Evolutionary conservation across 1,139 yeast genomes (phyloP), one percentile per base, ranked within the genome.

Genomic region (Arxiozyma telluris): DNA sequence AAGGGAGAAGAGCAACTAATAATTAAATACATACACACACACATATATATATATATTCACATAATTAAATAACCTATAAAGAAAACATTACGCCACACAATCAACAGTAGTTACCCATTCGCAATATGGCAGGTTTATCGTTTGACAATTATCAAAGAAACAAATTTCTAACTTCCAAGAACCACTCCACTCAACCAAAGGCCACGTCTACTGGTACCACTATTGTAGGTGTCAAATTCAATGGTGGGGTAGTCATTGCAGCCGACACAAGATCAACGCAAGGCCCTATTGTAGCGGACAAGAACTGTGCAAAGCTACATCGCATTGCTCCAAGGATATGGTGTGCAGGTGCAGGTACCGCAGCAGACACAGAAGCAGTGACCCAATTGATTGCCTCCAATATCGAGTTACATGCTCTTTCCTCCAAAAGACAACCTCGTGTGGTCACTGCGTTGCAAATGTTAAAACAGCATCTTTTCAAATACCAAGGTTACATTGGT

Each of bases 331-430:
- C 98, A 15, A 81, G 80, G 68, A 93, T 93, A 67, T 93, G 98
- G 98, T 93, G 98, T 81, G 97, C 97, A 53, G 98, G 98, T 64
- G 98, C 98, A 4, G 98, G 98, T 71, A 93, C 98, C 21, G 98
- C 98, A 48, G 98, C 98, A n/a, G 98, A 93, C 70, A 93, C 97
- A 12, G 98, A 93, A 70, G 97, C 98, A 0, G 96, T 94, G 38
- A 93, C 98, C 7, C 96, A 89, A 71, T 78, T 93, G 68, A 90
- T 90, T 64, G 83, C 91, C 38, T 88, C 96, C 50, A 91, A 91
- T 70, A 76, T 93, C 62, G 98, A 93, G 71, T 76, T 93, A 60
- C 98, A 91, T 71, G 77, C 94, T 21, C 76, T 90, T 71, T 82
- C 86, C 61, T 84, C 93, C 51, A 83, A 83, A 60, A 82, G 98